Conservation (phyloP, 176 grass and related monocot genomes). For the Thinopyrum elongatum region DNA sequence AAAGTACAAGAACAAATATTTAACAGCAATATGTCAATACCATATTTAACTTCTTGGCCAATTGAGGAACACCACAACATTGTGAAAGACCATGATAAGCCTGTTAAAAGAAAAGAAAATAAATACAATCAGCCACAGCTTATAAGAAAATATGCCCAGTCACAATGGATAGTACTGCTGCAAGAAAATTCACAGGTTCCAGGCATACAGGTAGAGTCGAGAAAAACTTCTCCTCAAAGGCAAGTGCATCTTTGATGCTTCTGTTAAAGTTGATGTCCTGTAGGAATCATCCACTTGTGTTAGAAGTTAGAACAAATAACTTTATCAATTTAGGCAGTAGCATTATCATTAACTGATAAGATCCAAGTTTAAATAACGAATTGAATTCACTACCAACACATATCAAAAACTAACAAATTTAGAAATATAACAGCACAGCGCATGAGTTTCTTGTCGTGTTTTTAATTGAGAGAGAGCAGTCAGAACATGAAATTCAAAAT, state of each 20-base stretch:
- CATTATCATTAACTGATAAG: background rate
- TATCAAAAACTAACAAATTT: slow-evolving; percentile 1
- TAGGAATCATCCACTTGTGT: slow-evolving; percentile 22
- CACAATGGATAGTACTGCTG: slow-evolving; percentile 17
- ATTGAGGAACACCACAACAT: slow-evolving; percentile 88
- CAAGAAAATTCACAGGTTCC: slow-evolving; percentile 20
- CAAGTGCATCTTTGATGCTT: slow-evolving; percentile 84
- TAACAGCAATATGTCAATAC: slow-evolving; percentile 43
- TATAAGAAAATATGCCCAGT: background rate
- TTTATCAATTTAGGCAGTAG: background rate
- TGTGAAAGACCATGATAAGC: slow-evolving; percentile 89
- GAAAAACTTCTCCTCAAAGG: slow-evolving; percentile 90
- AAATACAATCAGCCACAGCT: background rate
- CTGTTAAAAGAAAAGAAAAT: slow-evolving; percentile 42
- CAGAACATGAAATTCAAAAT: slow-evolving; percentile 1
- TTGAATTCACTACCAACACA: background rate
- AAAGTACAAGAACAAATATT: slow-evolving; percentile 11
- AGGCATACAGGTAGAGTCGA: slow-evolving; percentile 71
- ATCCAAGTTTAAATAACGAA: slow-evolving; percentile 21
- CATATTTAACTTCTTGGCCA: slow-evolving; percentile 95
- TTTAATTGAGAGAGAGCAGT: slow-evolving; percentile 9
- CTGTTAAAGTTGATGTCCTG: slow-evolving; percentile 97
- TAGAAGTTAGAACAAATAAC: slow-evolving; percentile 21
- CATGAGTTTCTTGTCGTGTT: background rate
- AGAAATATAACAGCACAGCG: background rate